phyloP scores from a whole-genome alignment of 73 alveolate genomes.

The Symbiodinium natans region DNA sequence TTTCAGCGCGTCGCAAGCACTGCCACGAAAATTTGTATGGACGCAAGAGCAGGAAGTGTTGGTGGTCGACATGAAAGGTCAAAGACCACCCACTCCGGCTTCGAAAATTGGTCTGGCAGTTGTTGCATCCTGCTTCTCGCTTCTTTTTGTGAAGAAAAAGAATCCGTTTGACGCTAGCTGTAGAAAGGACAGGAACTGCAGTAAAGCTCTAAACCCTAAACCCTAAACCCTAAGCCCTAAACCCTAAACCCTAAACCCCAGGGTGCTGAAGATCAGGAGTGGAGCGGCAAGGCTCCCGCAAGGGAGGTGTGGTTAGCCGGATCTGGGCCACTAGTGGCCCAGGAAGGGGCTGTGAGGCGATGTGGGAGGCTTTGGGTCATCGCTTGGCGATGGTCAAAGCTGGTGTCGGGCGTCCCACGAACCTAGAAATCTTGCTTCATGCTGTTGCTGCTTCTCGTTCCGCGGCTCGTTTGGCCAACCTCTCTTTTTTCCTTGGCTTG shows the following conservation, averaged over 20 bases:
- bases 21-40: neutral
- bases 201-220: no score
- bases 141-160: no score
- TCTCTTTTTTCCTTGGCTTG: conserved; percentile 52
- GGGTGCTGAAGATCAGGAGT: neutral
- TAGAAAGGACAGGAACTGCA: no score
- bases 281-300: neutral
- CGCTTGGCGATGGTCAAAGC: neutral
- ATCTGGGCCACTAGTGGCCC: no score
- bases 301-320: no score
- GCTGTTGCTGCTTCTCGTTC: neutral
- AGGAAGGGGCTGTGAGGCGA: neutral
- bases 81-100: neutral
- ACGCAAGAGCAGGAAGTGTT: neutral
- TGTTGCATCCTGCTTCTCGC: no score
- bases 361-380: neutral
- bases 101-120: neutral
- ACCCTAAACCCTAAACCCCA: no score
- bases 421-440: no score
- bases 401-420: no score
- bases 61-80: neutral
- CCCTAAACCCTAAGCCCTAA: no score
- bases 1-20: neutral
- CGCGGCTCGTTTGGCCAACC: conserved; percentile 77
- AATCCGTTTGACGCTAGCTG: no score